A percentile compares a stretch with the other conserved stretches of the same genome.
These are phyloP conservation scores for Pseudognaphalium luteoalbum DNA, from an alignment of 129 eudicot species.

Conservation along the genomic window DNA sequence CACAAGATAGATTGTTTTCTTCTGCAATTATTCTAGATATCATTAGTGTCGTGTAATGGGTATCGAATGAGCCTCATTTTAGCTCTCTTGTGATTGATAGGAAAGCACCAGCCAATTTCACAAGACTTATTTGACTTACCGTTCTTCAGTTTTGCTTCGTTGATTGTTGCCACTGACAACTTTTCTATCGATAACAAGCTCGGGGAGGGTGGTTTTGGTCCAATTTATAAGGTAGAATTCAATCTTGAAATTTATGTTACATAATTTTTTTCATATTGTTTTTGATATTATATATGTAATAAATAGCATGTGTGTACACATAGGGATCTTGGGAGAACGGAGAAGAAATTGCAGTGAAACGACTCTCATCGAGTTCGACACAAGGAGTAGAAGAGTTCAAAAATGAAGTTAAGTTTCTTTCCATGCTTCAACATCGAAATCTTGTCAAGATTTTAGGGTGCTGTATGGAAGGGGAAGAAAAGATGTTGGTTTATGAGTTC, in stretches of 20 bases:
- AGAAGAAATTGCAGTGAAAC: slow-evolving; percentile 47
- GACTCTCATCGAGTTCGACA: slow-evolving; percentile 40
- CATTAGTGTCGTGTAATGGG: no score
- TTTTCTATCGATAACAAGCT: no score
- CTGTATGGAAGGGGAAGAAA: slow-evolving; percentile 40
- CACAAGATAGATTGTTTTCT: neutral
- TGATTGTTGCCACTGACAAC: no score
- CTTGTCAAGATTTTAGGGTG: slow-evolving; percentile 48
- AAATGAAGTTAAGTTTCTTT: slow-evolving; percentile 28
- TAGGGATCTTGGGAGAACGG: slow-evolving; percentile 29
- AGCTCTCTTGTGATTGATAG: no score
- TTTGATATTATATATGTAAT: no score
- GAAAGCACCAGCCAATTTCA: no score
- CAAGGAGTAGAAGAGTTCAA: slow-evolving; percentile 39
- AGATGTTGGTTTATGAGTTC: slow-evolving; percentile 27
- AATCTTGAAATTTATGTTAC: neutral
- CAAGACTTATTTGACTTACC: no score
- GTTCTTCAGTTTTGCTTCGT: no score
- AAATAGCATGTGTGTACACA: no score
- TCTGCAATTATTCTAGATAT: no score
- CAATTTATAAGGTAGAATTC: neutral
- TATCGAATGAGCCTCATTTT: no score
- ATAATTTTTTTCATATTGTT: neutral
- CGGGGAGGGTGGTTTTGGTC: neutral
- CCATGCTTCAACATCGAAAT: slow-evolving; percentile 47